A percentile compares a stretch with the other conserved stretches of the same genome.
Evolutionary conservation across 2,329 filamentous ascomycete species (phyloP).

Genomic region (Rhynchosporium secalis): DNA sequence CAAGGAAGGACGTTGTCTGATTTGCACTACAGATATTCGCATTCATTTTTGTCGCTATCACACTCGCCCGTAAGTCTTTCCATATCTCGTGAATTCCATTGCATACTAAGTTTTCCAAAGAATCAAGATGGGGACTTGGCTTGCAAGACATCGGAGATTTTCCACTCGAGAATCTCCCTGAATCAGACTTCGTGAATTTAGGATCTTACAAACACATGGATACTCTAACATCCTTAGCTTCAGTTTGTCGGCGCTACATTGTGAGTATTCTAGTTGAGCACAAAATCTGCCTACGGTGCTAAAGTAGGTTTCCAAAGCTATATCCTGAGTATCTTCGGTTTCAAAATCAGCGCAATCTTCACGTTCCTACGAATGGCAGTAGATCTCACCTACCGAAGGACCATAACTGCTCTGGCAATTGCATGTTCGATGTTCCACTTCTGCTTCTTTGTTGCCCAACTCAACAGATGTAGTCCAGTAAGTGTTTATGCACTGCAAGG

Average conservation of each 20-base stretch:
- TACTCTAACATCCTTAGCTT: slow-evolving; percentile 31
- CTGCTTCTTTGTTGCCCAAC: slow-evolving; percentile 36
- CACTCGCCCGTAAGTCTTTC: slow-evolving; percentile 41
- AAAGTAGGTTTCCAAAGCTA: slow-evolving; percentile 38
- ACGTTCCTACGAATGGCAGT: slow-evolving; percentile 49
- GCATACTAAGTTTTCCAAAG: slow-evolving; percentile 31
- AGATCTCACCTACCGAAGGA: slow-evolving; percentile 40
- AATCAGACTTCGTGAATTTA: slow-evolving; percentile 42
- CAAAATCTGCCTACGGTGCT: not conserved
- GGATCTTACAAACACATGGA: not conserved
- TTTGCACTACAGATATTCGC: slow-evolving; percentile 24
- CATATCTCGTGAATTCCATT: not conserved
- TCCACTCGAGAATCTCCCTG: slow-evolving; percentile 42
- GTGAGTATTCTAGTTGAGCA: slow-evolving; percentile 34
- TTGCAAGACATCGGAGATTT: slow-evolving; percentile 42
- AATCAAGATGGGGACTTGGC: slow-evolving; percentile 48
- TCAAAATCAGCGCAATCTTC: slow-evolving; percentile 49
- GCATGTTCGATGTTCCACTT: slow-evolving; percentile 44
- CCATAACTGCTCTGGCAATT: slow-evolving; percentile 41
- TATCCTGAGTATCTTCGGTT: slow-evolving; percentile 46
- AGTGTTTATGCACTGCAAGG: slow-evolving; percentile 14
- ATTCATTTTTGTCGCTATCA: slow-evolving; percentile 42
- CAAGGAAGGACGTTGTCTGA: not conserved
- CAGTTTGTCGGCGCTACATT: slow-evolving; percentile 48
- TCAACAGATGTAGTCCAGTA: slow-evolving; percentile 38